Base-by-base conservation (phyloP, 768 basidiomycete genomes). In the Holtermannia corniformis region DNA sequence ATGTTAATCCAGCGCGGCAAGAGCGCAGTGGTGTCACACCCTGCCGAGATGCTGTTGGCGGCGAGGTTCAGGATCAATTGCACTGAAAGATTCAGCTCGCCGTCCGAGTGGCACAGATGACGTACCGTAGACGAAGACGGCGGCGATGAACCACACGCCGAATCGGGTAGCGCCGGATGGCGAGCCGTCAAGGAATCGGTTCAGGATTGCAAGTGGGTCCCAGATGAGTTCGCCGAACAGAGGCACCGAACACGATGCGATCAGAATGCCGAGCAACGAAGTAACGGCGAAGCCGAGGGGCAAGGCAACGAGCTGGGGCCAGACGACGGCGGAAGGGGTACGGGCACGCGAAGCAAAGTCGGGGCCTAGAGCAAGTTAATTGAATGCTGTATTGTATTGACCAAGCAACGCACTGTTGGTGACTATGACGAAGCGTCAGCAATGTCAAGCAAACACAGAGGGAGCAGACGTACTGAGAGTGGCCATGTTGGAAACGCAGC, bases 1-100 rank as follows among this genome's bases (percentile, higher is more conserved):
- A 90, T 88, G 65, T 85, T 87, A 61, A 89, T 80, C 72, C 81
- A 88, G 45, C 82, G 82, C 50, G 87, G 87, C 59, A 81, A 76
- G 25, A 88, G 77, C 2, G 86, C 81, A 1, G 86, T 88, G 60
- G 89, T 71, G 69, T 89, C 86, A 63, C 85, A 87, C 13, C 87
- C 86, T 3, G 87, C 86, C 42, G 82, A 84, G 64, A 88, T 80
- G 3, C 84, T 82, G 73, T 89, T 88, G 25, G 86, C 86, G 10
- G 85, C 83, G 62, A 70, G 61, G 58, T 70, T 70, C 48, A 70
- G 58, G 41, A 71, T 49, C 27, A 71, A 60, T 42, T 58, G 57
- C n/a, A 58, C 52, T 26, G 43, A 22, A 20, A 19, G 43, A 22
- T 10, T 44, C 10, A 44, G 7, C 19, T n/a, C n/a, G 7, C n/a